Conservation (phyloP, 257 asterid genomes). For the Fraxinus excelsior region DNA sequence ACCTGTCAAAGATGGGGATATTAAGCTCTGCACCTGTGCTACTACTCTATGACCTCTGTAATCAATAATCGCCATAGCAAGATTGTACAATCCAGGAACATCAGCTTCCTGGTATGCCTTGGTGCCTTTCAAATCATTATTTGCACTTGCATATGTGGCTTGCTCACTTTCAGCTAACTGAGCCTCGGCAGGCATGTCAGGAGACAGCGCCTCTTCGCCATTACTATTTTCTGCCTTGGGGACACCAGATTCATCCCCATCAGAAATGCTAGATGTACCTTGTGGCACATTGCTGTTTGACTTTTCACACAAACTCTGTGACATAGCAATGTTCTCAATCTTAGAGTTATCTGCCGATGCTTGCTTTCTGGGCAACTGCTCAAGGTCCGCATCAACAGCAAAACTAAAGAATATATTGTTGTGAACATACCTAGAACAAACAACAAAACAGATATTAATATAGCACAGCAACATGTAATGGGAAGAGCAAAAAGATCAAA, state of each 20-base stretch:
- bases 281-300: slow-evolving; percentile 34
- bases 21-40: slow-evolving; percentile 69
- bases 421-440: slow-evolving; percentile 79
- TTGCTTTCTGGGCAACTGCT: slow-evolving; percentile 58
- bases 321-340: slow-evolving; percentile 38
- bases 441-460: slow-evolving; percentile 25
- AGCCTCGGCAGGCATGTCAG: slow-evolving; percentile 57
- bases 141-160: slow-evolving; percentile 97
- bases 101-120: slow-evolving; percentile 98
- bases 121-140: slow-evolving; percentile 96
- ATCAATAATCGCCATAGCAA: slow-evolving; percentile 96
- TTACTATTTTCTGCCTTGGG: slow-evolving; percentile 36
- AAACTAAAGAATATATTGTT: slow-evolving; percentile 97
- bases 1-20: slow-evolving; percentile 2
- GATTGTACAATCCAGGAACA: slow-evolving; percentile 85
- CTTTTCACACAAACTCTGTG: slow-evolving; percentile 40
- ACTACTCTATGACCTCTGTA: slow-evolving; percentile 97
- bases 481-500: background rate
- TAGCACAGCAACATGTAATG: background rate
- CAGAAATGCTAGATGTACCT: slow-evolving; percentile 32
- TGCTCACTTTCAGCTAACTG: slow-evolving; percentile 96
- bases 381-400: slow-evolving; percentile 87
- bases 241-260: slow-evolving; percentile 39
- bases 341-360: slow-evolving; percentile 48
- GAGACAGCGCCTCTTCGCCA: slow-evolving; percentile 38